Evolutionary conservation across 129 eudicot genomes (phyloP).

Genomic region (Ambrosia trifida): DNA sequence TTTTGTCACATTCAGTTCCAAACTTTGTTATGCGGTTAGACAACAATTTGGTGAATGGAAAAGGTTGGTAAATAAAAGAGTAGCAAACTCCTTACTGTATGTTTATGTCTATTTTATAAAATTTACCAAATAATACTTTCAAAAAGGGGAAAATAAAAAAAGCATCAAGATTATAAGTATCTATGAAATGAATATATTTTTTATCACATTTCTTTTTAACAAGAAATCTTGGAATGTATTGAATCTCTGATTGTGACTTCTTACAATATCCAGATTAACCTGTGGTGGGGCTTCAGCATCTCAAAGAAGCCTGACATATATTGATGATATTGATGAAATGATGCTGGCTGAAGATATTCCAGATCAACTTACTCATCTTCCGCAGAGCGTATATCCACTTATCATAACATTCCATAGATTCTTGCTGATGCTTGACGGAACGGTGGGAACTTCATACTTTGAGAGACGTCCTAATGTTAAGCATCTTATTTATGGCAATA

Average conservation of each 20-base stretch:
- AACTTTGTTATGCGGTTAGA: slow-evolving; percentile 70
- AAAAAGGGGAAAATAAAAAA: background rate
- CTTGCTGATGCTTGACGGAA: slow-evolving; percentile 84
- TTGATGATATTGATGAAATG: slow-evolving; percentile 48
- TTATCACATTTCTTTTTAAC: background rate
- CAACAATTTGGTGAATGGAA: slow-evolving; percentile 56
- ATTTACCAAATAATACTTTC: background rate
- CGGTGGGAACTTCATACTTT: slow-evolving; percentile 64
- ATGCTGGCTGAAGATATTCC: slow-evolving; percentile 49
- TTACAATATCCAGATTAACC: slow-evolving; percentile 30
- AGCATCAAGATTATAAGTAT: too few species aligned
- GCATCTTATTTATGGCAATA: slow-evolving; percentile 14
- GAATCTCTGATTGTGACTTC: slow-evolving; percentile 7
- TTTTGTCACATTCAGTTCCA: slow-evolving; percentile 84
- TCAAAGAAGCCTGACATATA: slow-evolving; percentile 19
- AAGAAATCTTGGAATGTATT: slow-evolving; percentile 7
- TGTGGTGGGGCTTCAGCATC: slow-evolving; percentile 37
- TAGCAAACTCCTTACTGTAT: slow-evolving; percentile 8
- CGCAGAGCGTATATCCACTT: slow-evolving; percentile 57
- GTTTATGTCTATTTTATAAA: background rate
- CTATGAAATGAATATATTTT: background rate
- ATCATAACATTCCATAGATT: slow-evolving; percentile 70
- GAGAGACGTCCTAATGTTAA: slow-evolving; percentile 39
- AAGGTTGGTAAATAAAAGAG: slow-evolving; percentile 43
- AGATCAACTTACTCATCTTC: slow-evolving; percentile 51